Conservation (phyloP, 1,284 basidiomycete species). For the Apiotrichum siamense region DNA sequence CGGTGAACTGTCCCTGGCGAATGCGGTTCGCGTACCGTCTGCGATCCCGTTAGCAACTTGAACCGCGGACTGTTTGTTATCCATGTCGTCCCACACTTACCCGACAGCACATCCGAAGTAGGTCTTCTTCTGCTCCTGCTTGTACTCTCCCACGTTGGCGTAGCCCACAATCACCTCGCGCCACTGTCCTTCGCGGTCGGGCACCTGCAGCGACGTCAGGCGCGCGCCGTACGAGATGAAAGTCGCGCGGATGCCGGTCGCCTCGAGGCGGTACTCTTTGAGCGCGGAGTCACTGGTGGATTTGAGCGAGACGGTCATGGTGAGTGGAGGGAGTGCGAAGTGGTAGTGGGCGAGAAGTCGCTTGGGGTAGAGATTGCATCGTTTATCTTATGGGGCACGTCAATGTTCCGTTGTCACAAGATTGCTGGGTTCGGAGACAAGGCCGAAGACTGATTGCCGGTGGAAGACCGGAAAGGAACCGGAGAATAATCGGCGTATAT, state of each 20-base stretch:
- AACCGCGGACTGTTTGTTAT: neutral
- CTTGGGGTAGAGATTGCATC: no score
- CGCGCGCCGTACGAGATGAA: constrained; percentile 33
- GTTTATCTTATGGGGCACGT: no score
- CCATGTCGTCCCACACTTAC: constrained; percentile 18
- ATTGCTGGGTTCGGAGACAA: no score
- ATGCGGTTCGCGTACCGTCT: constrained; percentile 38
- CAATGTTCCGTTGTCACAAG: no score
- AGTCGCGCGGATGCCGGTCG: constrained; percentile 31
- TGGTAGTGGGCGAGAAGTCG: no score
- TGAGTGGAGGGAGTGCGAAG: no score
- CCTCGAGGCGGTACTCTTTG: constrained; percentile 22
- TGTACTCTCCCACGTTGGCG: constrained; percentile 20
- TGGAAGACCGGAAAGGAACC: neutral
- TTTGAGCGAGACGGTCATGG: neutral
- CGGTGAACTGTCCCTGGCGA: constrained; percentile 25
- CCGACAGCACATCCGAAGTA: constrained; percentile 35
- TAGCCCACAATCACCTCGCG: constrained; percentile 33
- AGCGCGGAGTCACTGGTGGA: constrained; percentile 6
- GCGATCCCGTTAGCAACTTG: neutral
- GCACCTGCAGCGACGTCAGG: constrained; percentile 28
- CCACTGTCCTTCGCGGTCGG: constrained; percentile 20
- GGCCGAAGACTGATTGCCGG: no score
- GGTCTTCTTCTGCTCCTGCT: constrained; percentile 19
- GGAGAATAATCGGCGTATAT: neutral